Base-by-base conservation (phyloP, 306 rosid genomes). In the Gynostemma pentaphyllum region DNA sequence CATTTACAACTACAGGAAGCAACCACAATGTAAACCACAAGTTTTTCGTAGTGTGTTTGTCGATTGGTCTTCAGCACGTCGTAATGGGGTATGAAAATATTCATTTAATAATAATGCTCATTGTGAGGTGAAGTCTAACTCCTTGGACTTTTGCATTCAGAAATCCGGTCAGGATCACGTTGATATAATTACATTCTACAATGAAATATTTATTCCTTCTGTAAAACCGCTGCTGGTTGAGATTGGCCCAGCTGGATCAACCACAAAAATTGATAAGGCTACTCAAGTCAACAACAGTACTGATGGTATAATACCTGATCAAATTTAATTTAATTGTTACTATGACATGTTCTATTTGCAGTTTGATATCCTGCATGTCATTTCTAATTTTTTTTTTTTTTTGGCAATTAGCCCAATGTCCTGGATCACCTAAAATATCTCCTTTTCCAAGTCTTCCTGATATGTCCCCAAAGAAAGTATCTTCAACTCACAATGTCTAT, bases 401-500 rank as follows among this genome's bases (percentile, higher is more conserved):
- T 68, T 77, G 74, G 37, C 68, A 70, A 60, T 76, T 71, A 81
- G 97, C 79, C 66, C 90, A 80, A 65, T 84, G 94, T 70, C 99
- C 99, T 4, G 95, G 90, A 47, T 94, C 99, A 34, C 99, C 99
- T 14, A 86, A 89, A 73, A 78, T 86, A 70, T 84, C 99, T 26
- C 73, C 90, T 64, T 94, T 94, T 70, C 97, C 95, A 44, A 86
- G 82, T 74, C 94, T 94, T 65, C 99, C 99, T 15, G 99, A 94
- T 75, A 94, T 94, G 99, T 94, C 99, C 5, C 99, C 99, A 2
- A 94, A 94, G 79, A 94, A 94, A 75, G 97, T 94, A 22, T 94
- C 99, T 61, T 89, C 99, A 12, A 62, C 86, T 26, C 99, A 85
- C 75, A 94, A 94, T 61, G 99, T 94, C 9, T 94, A 94, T 9